These are phyloP conservation scores for Saccharomycopsis hybrid DNA, from an alignment of 1,139 yeast species.

Conservation along the genomic window DNA sequence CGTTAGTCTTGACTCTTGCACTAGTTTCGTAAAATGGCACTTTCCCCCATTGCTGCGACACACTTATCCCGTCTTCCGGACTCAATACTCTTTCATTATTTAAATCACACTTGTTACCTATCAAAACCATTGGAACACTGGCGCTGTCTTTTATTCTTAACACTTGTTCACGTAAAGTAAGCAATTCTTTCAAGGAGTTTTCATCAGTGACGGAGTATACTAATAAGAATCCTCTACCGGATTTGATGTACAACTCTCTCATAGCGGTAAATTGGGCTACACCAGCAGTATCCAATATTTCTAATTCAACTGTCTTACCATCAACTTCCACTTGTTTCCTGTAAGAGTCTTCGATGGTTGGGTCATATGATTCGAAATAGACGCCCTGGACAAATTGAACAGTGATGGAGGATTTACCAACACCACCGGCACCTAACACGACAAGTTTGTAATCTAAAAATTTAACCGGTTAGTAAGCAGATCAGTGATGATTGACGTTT, in stretches of 20 bases:
- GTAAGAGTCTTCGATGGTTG: constrained; percentile 95
- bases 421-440: constrained; percentile 97
- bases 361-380: constrained; percentile 92
- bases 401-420: constrained; percentile 92
- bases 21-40: constrained; percentile 92
- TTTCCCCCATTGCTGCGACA: constrained; percentile 81
- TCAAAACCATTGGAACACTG: constrained; percentile 64
- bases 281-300: constrained; percentile 95
- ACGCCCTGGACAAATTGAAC: constrained; percentile 87
- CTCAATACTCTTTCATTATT: constrained; percentile 68
- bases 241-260: constrained; percentile 87
- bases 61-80: constrained; percentile 73
- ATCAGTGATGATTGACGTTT: no score
- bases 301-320: constrained; percentile 85
- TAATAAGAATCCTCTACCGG: constrained; percentile 84
- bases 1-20: constrained; percentile 86
- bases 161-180: constrained; percentile 76
- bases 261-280: constrained; percentile 95
- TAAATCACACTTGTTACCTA: constrained; percentile 78
- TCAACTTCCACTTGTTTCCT: constrained; percentile 88
- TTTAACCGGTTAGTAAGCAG: no score
- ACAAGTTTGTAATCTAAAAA: constrained; percentile 61
- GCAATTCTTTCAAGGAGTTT: constrained; percentile 72
- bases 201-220: constrained; percentile 81
- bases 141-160: constrained; percentile 77